Conservation (phyloP, 1,284 basidiomycete species). For the Fomitopsis palustris region DNA sequence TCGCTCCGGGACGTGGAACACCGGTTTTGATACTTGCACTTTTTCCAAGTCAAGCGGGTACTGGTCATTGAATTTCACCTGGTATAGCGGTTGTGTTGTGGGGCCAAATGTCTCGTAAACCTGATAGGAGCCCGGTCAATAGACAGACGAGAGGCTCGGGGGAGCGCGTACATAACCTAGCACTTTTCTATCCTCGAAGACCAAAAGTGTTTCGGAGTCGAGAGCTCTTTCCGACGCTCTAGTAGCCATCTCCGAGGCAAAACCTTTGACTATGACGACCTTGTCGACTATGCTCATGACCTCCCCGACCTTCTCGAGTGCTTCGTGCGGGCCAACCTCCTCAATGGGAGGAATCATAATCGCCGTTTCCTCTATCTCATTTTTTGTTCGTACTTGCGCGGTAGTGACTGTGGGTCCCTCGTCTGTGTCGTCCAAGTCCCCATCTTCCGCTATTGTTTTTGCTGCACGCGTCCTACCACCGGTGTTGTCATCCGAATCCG, state of each 20-base stretch:
- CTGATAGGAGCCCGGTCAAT: conserved; percentile 35
- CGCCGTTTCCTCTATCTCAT: conserved; percentile 52
- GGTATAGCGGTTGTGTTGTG: conserved; percentile 80
- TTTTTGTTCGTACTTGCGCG: conserved; percentile 56
- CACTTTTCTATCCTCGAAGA: conserved; percentile 81
- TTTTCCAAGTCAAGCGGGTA: conserved; percentile 56
- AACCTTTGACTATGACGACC: conserved; percentile 68
- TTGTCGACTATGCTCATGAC: conserved; percentile 69
- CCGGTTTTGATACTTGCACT: conserved; percentile 50
- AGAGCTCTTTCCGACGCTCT: conserved; percentile 57
- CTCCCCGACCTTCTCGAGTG: conserved; percentile 69
- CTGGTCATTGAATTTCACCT: conserved; percentile 63
- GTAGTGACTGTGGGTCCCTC: conserved; percentile 38
- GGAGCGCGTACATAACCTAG: conserved; percentile 69
- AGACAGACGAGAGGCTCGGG: background rate
- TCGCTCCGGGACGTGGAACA: conserved; percentile 75
- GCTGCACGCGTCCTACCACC: conserved; percentile 21
- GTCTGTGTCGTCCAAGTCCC: conserved; percentile 45
- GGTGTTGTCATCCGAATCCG: conserved; percentile 37
- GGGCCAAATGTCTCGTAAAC: conserved; percentile 91
- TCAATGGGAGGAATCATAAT: conserved; percentile 54
- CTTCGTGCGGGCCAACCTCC: conserved; percentile 53
- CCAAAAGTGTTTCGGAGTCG: conserved; percentile 83
- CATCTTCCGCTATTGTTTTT: conserved; percentile 24
- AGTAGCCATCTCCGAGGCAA: conserved; percentile 37